phyloP scores from a whole-genome alignment of 441 rosid genomes.

The Raphanus hybrid region DNA sequence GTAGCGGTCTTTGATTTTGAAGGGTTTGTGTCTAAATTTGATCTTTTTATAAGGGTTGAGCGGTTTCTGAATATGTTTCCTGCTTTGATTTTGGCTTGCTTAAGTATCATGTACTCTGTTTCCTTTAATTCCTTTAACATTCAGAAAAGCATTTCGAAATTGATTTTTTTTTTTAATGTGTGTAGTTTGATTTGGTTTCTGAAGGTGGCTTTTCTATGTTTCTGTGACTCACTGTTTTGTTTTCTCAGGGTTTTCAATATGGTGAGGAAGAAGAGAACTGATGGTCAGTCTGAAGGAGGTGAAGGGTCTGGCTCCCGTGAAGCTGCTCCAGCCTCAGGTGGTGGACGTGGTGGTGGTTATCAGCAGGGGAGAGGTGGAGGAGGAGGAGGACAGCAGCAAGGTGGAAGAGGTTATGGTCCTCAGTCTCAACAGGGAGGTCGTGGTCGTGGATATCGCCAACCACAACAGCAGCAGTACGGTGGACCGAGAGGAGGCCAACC shows the following conservation, averaged over 20 bases:
- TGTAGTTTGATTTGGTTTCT: neutral
- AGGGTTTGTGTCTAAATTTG: neutral
- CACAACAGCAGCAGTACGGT: slow-evolving; percentile 63
- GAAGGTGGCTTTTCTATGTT: neutral
- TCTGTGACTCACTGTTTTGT: slow-evolving; percentile 2
- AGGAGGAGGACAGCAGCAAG: slow-evolving; percentile 43
- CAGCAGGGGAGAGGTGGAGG: slow-evolving; percentile 53
- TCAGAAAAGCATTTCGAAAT: neutral
- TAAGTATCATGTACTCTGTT: neutral
- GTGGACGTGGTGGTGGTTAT: slow-evolving; percentile 50
- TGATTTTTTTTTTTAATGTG: neutral
- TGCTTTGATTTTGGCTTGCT: neutral
- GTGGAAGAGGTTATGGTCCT: slow-evolving; percentile 55
- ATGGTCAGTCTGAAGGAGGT: slow-evolving; percentile 53
- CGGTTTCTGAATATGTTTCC: neutral
- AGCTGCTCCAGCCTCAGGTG: slow-evolving; percentile 47
- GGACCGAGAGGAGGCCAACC: slow-evolving; percentile 8
- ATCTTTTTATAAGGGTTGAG: neutral
- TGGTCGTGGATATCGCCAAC: slow-evolving; percentile 67
- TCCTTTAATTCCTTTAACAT: neutral
- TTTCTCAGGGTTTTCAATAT: slow-evolving; percentile 42
- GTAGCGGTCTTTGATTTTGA: neutral
- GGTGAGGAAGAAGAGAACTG: slow-evolving; percentile 84
- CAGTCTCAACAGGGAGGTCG: slow-evolving; percentile 63
- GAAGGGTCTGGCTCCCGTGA: slow-evolving; percentile 64